phyloP scores from a whole-genome alignment of 306 rosid genomes.

The Sesbania bispinosa region DNA sequence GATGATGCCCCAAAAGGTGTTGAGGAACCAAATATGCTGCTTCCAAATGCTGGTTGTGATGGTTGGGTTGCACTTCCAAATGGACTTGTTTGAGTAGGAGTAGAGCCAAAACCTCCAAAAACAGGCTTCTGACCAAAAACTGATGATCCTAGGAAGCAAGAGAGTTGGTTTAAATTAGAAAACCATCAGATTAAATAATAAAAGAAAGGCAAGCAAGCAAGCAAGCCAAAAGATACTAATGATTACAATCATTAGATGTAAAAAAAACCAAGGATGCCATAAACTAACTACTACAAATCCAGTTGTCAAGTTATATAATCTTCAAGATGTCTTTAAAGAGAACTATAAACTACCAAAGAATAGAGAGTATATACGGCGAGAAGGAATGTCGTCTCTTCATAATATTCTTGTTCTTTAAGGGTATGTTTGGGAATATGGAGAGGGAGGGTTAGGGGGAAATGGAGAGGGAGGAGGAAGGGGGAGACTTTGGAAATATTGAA shows the following conservation, averaged over 20 bases:
- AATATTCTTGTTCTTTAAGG: conserved; percentile 5
- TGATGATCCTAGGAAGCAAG: conserved; percentile 51
- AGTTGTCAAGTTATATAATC: neutral
- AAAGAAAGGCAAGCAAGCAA: neutral
- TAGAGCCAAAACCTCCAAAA: conserved; percentile 82
- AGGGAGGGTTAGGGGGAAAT: too few species aligned
- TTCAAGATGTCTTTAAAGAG: neutral
- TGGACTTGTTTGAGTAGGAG: conserved; percentile 67
- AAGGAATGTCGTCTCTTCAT: neutral
- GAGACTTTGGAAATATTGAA: too few species aligned
- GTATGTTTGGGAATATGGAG: too few species aligned
- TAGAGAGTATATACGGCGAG: neutral
- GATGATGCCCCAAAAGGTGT: conserved; percentile 72
- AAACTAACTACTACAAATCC: neutral
- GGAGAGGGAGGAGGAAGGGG: too few species aligned
- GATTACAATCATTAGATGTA: neutral
- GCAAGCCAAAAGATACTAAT: conserved; percentile 1
- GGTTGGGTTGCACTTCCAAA: conserved; percentile 70
- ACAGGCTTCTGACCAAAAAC: conserved; percentile 84
- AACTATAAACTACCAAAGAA: neutral
- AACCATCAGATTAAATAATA: conserved; percentile 16
- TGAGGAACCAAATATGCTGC: conserved; percentile 77
- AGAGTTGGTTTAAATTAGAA: conserved; percentile 9
- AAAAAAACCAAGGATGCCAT: neutral
- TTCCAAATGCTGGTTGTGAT: conserved; percentile 89